phyloP scores from a whole-genome alignment of 306 rosid genomes.

The Macrotyloma uniflorum region DNA sequence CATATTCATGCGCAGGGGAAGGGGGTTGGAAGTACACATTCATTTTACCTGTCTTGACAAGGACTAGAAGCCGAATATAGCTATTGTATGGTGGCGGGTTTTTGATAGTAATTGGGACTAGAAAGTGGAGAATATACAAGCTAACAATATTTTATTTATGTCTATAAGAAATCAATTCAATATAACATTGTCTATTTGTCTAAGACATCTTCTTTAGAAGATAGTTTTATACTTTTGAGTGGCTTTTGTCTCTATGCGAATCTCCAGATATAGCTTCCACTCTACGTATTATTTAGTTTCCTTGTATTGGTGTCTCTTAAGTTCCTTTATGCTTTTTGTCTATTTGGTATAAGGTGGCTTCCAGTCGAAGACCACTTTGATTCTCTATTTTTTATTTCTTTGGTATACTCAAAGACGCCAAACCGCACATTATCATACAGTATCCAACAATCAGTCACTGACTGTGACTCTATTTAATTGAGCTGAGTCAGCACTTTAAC shows the following conservation, averaged over 20 bases:
- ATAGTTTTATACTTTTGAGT: slow-evolving; percentile 10
- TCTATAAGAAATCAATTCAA: neutral
- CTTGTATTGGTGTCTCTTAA: neutral
- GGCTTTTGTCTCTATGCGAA: slow-evolving; percentile 3
- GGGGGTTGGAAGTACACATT: neutral
- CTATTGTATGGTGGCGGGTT: neutral
- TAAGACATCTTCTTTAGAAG: neutral
- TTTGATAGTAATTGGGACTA: neutral
- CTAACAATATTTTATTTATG: neutral
- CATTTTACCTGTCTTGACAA: neutral
- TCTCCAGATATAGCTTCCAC: slow-evolving; percentile 2
- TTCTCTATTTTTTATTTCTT: neutral
- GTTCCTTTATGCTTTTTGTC: neutral
- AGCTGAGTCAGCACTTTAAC: slow-evolving; percentile 4
- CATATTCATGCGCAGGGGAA: neutral
- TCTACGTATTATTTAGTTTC: slow-evolving; percentile 20
- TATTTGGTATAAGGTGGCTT: neutral
- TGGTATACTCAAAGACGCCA: slow-evolving; percentile 16
- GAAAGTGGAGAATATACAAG: neutral
- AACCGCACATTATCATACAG: neutral
- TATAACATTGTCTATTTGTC: neutral
- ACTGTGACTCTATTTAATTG: neutral
- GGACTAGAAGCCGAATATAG: neutral
- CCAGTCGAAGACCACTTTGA: neutral
- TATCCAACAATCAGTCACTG: neutral